A percentile compares a stretch with the other conserved stretches of the same genome.
phyloP scores from a whole-genome alignment of 2,329 filamentous ascomycete genomes.

The Clarireedia sp. region DNA sequence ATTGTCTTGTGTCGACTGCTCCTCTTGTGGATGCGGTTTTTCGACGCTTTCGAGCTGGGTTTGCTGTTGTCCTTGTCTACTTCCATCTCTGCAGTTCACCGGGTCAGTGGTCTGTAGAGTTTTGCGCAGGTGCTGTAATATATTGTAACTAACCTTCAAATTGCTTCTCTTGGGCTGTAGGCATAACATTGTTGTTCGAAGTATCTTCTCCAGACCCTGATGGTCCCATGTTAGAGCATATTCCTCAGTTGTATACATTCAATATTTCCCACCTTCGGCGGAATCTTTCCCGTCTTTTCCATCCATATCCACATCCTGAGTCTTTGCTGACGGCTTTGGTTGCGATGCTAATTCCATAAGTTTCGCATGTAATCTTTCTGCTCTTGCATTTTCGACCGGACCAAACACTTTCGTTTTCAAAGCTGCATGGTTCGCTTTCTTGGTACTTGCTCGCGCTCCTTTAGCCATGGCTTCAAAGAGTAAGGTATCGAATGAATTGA shows the following conservation, averaged over 20 bases:
- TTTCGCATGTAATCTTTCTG: constrained; percentile 77
- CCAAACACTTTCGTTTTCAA: constrained; percentile 78
- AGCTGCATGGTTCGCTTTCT: constrained; percentile 75
- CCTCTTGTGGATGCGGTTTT: constrained; percentile 49
- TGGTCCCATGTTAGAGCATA: constrained; percentile 10
- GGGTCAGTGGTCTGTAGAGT: constrained; percentile 4
- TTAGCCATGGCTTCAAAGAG: constrained; percentile 64
- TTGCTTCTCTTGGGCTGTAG: constrained; percentile 15
- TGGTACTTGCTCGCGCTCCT: constrained; percentile 67
- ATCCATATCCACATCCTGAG: constrained; percentile 42
- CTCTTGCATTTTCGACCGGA: constrained; percentile 70
- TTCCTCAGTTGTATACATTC: neutral
- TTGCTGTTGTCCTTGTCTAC: constrained; percentile 38
- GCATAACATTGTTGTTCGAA: constrained; percentile 5
- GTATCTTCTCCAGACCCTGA: constrained; percentile 15
- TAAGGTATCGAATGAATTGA: constrained; percentile 22
- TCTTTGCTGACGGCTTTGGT: constrained; percentile 55
- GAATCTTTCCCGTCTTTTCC: constrained; percentile 27
- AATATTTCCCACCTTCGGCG: neutral
- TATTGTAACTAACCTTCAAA: constrained; percentile 19
- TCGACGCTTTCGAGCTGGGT: constrained; percentile 32
- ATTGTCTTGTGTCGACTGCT: constrained; percentile 44
- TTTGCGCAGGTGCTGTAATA: neutral
- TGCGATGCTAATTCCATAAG: constrained; percentile 72
- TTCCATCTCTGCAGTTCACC: constrained; percentile 44